Evolutionary conservation across 306 rosid genomes (phyloP).

Genomic region (Fragaria vesca): DNA sequence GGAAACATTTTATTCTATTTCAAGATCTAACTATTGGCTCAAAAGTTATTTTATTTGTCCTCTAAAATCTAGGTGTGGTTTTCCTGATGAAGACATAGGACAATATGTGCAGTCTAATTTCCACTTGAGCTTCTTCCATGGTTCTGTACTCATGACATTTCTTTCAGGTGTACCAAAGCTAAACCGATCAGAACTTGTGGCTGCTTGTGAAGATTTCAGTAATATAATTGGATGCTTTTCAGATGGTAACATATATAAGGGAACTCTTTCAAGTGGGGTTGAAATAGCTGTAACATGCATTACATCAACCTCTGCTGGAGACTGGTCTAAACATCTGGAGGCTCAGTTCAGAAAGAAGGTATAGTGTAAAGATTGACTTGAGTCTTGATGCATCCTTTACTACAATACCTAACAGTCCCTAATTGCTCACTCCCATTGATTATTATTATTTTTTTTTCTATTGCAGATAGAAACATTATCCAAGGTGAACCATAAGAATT

Average conservation of each 20-base stretch:
- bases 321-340: slow-evolving; percentile 73
- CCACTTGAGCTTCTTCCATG: neutral
- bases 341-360: slow-evolving; percentile 76
- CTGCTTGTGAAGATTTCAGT: slow-evolving; percentile 96
- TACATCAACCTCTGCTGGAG: slow-evolving; percentile 43
- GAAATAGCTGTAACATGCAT: slow-evolving; percentile 82
- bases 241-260: slow-evolving; percentile 74
- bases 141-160: slow-evolving; percentile 13
- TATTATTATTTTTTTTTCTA: slow-evolving; percentile 7
- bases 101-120: neutral
- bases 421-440: neutral
- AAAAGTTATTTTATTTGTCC: too few relatives aligned
- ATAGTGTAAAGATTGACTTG: slow-evolving; percentile 16
- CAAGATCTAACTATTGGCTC: too few relatives aligned
- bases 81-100: too few relatives aligned
- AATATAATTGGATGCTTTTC: slow-evolving; percentile 66
- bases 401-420: slow-evolving; percentile 15
- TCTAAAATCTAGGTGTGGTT: too few relatives aligned
- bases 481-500: slow-evolving; percentile 86
- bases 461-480: slow-evolving; percentile 70
- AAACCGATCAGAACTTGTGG: slow-evolving; percentile 61
- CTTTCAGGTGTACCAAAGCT: slow-evolving; percentile 87
- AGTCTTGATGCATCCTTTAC: neutral
- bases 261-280: slow-evolving; percentile 91
- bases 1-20: too few relatives aligned